Base-by-base conservation (phyloP, 345 rosid genomes). In the Pelargonium nanum region DNA sequence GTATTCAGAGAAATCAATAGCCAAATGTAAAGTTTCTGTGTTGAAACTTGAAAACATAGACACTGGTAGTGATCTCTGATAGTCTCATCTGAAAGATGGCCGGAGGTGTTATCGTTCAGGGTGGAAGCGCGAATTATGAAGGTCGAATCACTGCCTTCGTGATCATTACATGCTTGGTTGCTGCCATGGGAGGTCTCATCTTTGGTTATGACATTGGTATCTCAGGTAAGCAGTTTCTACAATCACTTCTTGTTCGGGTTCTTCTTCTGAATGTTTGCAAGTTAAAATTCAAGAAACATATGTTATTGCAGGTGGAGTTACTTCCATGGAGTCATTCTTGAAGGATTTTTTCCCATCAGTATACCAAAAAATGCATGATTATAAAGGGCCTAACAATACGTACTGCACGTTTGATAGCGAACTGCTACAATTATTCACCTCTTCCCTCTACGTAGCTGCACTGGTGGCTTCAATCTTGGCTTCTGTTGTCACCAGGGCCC, bases 191-290 rank as follows among this genome's bases (percentile, higher is more conserved):
- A 7, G 95, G 97, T 70, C 90, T 87, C 67, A 74, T 90, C 60
- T 87, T 90, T 34, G 92, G 95, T 24, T 90, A 90, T 59, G 95
- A 90, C 68, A 67, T 86, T 2, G 96, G 95, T 8, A 86, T 89
- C 71, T 89, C 91, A 70, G 90, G 94, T 83, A 13, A 58, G 20
- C 17, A 1, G 4, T 24, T 9, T 22, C 19, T 15, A 15, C 17
- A 61, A 6, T 51, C 4, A 23, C 15, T n/a, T 30, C 60, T 44
- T 57, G 61, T 48, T 52, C 25, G 53, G 15, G 50, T 24, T 34
- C 19, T 23, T 23, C 0, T 5, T 17, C 19, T 20, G 1, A 19
- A 23, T 60, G 44, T 44, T 45, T 58, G 4, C 1, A 28, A 26
- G 7, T 23, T 22, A 19, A 44, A 24, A 26, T 28, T 13, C 4